Conservation (phyloP, 768 basidiomycete species). For the Ramaria sp. region DNA sequence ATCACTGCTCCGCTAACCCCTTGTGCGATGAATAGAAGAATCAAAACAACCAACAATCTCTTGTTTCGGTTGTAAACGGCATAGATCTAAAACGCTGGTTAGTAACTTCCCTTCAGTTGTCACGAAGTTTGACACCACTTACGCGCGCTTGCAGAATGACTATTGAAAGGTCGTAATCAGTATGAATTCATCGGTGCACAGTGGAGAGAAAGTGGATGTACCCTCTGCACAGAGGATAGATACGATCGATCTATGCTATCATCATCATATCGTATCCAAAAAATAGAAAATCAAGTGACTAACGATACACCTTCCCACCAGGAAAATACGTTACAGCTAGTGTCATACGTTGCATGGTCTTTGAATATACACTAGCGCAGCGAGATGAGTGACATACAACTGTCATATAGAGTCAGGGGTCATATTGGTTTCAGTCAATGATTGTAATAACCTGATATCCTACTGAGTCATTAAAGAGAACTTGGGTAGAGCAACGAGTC, state of each 20-base stretch:
- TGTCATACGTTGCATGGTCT: neutral
- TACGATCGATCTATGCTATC: neutral
- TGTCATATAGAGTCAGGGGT: neutral
- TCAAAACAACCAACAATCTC: neutral
- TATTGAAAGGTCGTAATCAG: neutral
- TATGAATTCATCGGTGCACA: neutral
- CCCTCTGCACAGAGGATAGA: neutral
- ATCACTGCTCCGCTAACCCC: neutral
- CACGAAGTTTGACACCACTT: neutral
- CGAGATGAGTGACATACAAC: neutral
- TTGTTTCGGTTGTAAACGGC: neutral
- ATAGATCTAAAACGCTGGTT: neutral
- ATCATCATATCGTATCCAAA: neutral
- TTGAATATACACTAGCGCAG: neutral
- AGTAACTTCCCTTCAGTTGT: neutral
- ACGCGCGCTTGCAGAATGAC: neutral
- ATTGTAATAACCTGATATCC: too few species aligned
- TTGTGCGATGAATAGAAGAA: neutral
- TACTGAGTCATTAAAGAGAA: too few species aligned
- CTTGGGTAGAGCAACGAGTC: too few species aligned
- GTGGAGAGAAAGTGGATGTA: neutral
- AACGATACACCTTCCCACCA: neutral
- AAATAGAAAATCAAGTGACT: neutral
- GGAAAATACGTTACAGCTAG: neutral
- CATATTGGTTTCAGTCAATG: neutral